Conservation (phyloP, 2,329 filamentous ascomycete species). For the Amphichorda felina region DNA sequence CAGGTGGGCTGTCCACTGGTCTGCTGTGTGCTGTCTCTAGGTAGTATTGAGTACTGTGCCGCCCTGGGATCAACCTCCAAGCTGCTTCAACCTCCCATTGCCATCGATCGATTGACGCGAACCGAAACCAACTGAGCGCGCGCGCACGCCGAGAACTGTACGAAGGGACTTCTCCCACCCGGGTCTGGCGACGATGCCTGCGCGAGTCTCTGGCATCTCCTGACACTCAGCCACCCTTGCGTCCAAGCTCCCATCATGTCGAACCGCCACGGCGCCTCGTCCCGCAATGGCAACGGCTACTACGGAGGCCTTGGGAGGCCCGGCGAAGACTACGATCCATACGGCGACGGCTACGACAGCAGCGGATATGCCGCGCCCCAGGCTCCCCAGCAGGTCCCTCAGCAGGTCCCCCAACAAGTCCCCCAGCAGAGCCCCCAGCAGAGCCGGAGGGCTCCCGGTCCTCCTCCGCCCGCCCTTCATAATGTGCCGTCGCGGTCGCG, state of each 20-base stretch:
- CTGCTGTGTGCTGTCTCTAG: too few species aligned
- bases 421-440: constrained; percentile 1
- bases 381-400: constrained; percentile 6
- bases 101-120: too few species aligned
- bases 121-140: too few species aligned
- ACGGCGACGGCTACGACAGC: constrained; percentile 26
- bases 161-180: not conserved
- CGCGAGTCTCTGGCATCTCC: constrained; percentile 4
- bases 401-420: not conserved
- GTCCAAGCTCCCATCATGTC: constrained; percentile 27
- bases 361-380: constrained; percentile 22
- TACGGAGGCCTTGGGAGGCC: constrained; percentile 18
- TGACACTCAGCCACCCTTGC: constrained; percentile 11
- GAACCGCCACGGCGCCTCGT: constrained; percentile 34
- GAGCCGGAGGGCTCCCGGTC: not conserved
- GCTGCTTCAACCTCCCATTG: too few species aligned
- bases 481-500: constrained; percentile 21
- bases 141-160: too few species aligned
- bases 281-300: constrained; percentile 20
- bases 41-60: too few species aligned
- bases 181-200: constrained; percentile 1
- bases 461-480: constrained; percentile 9
- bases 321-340: constrained; percentile 34
- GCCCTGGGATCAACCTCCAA: too few species aligned
- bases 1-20: too few species aligned